phyloP scores from a whole-genome alignment of 345 rosid species.

The Abelmoschus esculentus region DNA sequence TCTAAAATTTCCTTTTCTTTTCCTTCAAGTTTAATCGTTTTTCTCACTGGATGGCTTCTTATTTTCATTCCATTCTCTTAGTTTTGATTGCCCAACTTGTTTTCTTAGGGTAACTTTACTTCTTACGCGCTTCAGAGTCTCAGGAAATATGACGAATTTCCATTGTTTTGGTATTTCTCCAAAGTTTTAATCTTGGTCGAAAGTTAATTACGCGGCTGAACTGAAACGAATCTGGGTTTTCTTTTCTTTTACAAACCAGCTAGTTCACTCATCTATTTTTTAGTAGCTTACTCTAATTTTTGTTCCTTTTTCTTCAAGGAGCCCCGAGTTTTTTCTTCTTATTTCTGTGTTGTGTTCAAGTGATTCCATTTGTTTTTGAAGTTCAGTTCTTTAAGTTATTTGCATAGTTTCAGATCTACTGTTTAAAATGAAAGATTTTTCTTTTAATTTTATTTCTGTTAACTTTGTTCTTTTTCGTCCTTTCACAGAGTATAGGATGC shows the following conservation, averaged over 20 bases:
- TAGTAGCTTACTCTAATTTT: neutral
- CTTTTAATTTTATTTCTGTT: no score
- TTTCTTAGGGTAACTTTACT: neutral
- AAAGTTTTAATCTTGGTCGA: neutral
- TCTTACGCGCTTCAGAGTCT: no score
- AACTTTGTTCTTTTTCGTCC: neutral
- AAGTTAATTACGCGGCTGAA: neutral
- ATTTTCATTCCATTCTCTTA: neutral
- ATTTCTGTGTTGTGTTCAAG: neutral
- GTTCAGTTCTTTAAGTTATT: neutral
- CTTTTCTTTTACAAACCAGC: neutral
- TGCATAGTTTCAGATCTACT: constrained; percentile 20
- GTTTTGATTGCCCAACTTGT: neutral
- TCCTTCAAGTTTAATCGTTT: neutral
- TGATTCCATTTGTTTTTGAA: constrained; percentile 3
- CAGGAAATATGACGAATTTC: neutral
- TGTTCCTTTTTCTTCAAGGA: neutral
- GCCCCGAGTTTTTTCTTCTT: neutral
- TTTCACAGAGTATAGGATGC: neutral
- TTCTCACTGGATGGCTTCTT: neutral
- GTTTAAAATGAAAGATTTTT: neutral
- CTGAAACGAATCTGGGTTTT: neutral
- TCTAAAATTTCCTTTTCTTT: neutral
- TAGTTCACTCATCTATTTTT: neutral
- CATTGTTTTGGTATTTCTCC: neutral